Base-by-base conservation (phyloP, 1,284 basidiomycete genomes). In the Gastroboletus turbinatus region DNA sequence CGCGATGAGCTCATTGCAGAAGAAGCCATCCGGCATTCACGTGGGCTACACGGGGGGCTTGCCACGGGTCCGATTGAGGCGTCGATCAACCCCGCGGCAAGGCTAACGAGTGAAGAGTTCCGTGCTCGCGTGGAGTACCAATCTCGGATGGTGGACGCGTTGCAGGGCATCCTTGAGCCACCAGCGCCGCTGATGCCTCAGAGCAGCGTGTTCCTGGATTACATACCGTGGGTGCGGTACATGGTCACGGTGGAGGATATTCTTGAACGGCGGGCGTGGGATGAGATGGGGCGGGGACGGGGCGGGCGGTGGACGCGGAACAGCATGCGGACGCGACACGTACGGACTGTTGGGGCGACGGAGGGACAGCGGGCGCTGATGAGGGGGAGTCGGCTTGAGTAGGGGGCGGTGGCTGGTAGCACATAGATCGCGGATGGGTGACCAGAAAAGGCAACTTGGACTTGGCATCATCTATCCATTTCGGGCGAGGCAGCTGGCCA, bases 241-340 rank as follows among this genome's bases (percentile, higher is more conserved):
- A 90, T 96, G 70, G 83, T 89, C n/a, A 67, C 59, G 16, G 75
- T 76, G 25, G 93, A 96, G 63, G 91, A 94, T 61, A 68, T 58
- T 56, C 65, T 76, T 53, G 78, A 79, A 62, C 58, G 53, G 49
- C 51, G 55, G 48, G 66, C 65, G 58, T 61, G 63, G 69, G 66
- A 60, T 50, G 60, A 57, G 59, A 60, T 59, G 58, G 65, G 85
- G 53, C 67, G 52, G 27, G 60, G 55, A 60, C 7, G 70, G 54
- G 61, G 59, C 13, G 77, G 79, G 53, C 66, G 86, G 52, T 67
- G 53, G 56, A 88, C 86, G 44, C 70, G 83, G 67, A 87, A 85
- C 73, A 85, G 86, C 60, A 72, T 71, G 61, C 68, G 73, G 46
- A 58, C 58, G 8, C 66, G 73, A 53, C 77, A 79, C 63, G 70